Evolutionary conservation across 2,329 filamentous ascomycete species (phyloP), one percentile per base, ranked within the genome.

Genomic region (Erysiphe neolycopersici): DNA sequence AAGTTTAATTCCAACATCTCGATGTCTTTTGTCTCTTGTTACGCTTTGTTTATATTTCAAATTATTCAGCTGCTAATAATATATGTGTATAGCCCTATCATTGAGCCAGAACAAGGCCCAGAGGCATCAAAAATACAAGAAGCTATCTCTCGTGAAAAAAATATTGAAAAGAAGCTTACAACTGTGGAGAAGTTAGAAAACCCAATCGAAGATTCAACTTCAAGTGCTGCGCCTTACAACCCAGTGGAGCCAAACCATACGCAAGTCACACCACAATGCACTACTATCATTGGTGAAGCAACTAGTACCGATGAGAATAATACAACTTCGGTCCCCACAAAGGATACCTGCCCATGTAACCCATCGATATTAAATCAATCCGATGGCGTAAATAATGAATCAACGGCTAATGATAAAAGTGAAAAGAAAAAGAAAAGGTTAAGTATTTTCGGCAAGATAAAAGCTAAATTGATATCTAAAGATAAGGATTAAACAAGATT

Each of bases 61-160:
- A 26, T 9, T 26, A 26, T 26, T 26, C 22, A 26, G 3, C 8
- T 8, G 22, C 22, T 26, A 26, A 26, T 26, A 26, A 9, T 26
- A 8, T 26, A 8, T 26, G 71, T 75, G 16, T 68, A 69, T 58
- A 62, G 71, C 50, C 72, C 69, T 8, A 67, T 73, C 41, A 55
- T 60, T 35, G 64, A 68, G 53, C 68, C 78, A 18, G 68, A 71
- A 44, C 58, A 66, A 53, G 65, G 63, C 47, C 76, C 80, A 9
- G 82, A 89, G 60, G 81, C 81, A 31, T 71, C 78, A 32, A 68
- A 69, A 44, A 77, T 74, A 58, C 63, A 71, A 1, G 66, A 67
- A 44, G 78, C 75, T 16, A 79, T 89, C 6, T 62, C 69, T 48
- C 79, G 85, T 52, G 89, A 89, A 69, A 72, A 71, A 57, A 67